Conservation (phyloP, 805 yeast genomes). For the Kodamaea lidongshanica region DNA sequence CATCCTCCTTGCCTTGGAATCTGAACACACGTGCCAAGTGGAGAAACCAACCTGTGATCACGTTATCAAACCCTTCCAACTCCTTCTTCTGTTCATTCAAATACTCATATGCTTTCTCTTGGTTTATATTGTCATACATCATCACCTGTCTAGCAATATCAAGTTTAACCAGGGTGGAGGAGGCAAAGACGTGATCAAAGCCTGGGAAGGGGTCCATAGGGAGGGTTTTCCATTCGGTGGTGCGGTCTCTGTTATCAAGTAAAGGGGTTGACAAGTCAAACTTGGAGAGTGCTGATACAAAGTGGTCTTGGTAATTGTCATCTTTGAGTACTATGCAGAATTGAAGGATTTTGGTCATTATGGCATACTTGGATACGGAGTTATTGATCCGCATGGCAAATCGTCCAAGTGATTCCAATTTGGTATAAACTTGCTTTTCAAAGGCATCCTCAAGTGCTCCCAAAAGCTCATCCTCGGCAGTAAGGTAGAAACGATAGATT, state of each 20-base stretch:
- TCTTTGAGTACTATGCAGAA: slow-evolving; percentile 27
- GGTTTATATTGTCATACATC: slow-evolving; percentile 27
- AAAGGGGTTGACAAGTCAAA: slow-evolving; percentile 10
- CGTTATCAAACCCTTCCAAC: not conserved
- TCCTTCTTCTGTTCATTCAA: slow-evolving; percentile 9
- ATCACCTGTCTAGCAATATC: slow-evolving; percentile 36
- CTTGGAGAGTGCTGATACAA: slow-evolving; percentile 8
- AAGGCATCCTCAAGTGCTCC: slow-evolving; percentile 48
- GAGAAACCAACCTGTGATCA: too few relatives aligned
- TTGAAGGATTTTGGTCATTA: slow-evolving; percentile 29
- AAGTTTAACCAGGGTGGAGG: slow-evolving; percentile 20
- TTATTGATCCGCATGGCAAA: slow-evolving; percentile 47
- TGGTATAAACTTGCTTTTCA: slow-evolving; percentile 55
- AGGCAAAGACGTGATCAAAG: not conserved
- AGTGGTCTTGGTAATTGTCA: slow-evolving; percentile 23
- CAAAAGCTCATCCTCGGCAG: slow-evolving; percentile 47
- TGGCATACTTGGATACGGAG: slow-evolving; percentile 44
- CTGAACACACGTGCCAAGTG: too few relatives aligned
- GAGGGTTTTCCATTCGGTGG: slow-evolving; percentile 44
- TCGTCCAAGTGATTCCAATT: slow-evolving; percentile 59
- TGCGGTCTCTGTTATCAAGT: slow-evolving; percentile 57
- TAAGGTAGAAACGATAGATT: slow-evolving; percentile 46
- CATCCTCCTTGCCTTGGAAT: too few relatives aligned
- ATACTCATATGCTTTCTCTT: slow-evolving; percentile 19
- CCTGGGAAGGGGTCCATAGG: slow-evolving; percentile 1